phyloP scores from a whole-genome alignment of 768 basidiomycete genomes.

The Zangia roseola region DNA sequence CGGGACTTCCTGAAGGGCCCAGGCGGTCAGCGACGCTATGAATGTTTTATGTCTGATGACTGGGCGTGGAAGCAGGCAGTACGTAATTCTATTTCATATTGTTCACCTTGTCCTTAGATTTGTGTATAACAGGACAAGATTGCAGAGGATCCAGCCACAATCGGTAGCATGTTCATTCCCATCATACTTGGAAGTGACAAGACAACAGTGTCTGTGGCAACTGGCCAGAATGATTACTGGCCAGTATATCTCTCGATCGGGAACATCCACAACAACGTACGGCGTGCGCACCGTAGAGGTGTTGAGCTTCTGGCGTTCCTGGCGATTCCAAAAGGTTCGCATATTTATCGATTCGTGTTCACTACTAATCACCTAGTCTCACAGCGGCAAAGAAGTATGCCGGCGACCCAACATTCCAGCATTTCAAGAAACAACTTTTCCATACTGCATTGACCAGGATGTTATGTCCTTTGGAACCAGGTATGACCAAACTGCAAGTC shows the following conservation, averaged over 20 bases:
- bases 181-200: conserved; percentile 1
- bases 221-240: not conserved
- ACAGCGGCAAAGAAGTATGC: conserved; percentile 4
- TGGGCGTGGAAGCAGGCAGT: no score
- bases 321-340: no score
- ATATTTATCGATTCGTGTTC: conserved; percentile 1
- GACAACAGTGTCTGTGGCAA: not conserved
- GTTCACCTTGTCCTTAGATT: no score
- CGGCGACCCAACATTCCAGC: conserved; percentile 15
- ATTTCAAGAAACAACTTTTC: conserved; percentile 32
- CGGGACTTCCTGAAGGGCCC: no score
- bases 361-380: not conserved
- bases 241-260: not conserved
- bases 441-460: conserved; percentile 29
- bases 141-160: not conserved
- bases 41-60: no score
- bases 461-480: not conserved
- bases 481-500: conserved; percentile 29
- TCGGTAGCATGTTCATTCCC: not conserved
- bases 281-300: not conserved
- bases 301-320: conserved; percentile 22
- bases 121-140: not conserved
- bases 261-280: conserved; percentile 1
- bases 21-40: no score
- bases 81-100: no score